Conservation (phyloP, 2,329 filamentous ascomycete species). For the Lachnum nothofagi region DNA sequence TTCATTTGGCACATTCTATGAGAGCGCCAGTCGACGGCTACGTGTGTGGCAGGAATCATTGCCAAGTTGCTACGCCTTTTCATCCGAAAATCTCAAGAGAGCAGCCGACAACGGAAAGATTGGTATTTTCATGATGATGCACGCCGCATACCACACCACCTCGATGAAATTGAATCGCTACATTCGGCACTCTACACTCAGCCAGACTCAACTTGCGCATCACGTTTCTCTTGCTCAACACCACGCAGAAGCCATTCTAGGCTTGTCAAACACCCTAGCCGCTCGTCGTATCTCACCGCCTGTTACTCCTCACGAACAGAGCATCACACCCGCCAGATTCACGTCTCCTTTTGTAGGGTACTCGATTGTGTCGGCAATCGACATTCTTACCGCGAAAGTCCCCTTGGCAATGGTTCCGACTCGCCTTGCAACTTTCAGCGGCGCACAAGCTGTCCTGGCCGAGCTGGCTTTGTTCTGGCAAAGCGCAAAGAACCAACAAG, state of each 20-base stretch:
- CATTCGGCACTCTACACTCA: constrained; percentile 41
- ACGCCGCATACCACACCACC: constrained; percentile 61
- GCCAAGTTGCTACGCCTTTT: constrained; percentile 51
- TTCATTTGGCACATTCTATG: constrained; percentile 44
- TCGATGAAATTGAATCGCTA: constrained; percentile 62
- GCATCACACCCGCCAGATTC: constrained; percentile 28
- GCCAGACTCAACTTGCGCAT: constrained; percentile 38
- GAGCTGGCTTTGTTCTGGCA: constrained; percentile 56
- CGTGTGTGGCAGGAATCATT: constrained; percentile 55
- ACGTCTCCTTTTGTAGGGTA: constrained; percentile 60
- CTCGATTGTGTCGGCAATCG: constrained; percentile 57
- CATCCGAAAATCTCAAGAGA: constrained; percentile 51
- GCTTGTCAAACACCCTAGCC: constrained; percentile 41
- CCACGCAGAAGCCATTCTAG: constrained; percentile 49
- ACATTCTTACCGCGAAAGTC: constrained; percentile 60
- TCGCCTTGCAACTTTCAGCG: constrained; percentile 49
- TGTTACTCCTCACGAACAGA: not conserved
- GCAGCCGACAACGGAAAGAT: constrained; percentile 49
- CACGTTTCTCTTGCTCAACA: constrained; percentile 46
- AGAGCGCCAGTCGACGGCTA: constrained; percentile 46
- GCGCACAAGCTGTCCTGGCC: constrained; percentile 50
- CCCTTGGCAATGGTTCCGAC: constrained; percentile 45
- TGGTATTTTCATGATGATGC: constrained; percentile 58
- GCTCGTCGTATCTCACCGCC: constrained; percentile 27
- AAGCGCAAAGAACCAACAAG: constrained; percentile 46